Evolutionary conservation across 371 early-diverging fungal species (phyloP).

Genomic region (Circinella umbellata): DNA sequence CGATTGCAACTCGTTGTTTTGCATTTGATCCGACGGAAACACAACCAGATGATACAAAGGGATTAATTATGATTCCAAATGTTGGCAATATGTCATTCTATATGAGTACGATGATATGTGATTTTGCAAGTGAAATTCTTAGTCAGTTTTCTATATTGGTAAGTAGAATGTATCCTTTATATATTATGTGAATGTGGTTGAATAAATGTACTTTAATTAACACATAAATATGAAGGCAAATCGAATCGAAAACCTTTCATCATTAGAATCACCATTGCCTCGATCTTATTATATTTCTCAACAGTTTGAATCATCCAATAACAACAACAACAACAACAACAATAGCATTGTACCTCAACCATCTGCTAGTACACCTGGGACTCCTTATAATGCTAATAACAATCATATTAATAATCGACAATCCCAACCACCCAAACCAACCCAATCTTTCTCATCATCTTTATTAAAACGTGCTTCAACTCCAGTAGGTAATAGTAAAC

Average conservation of each 20-base stretch:
- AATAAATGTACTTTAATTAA: too few species aligned
- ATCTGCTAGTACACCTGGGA: conserved; percentile 28
- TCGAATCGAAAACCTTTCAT: conserved; percentile 34
- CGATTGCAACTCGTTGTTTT: conserved; percentile 77
- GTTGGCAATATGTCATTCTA: conserved; percentile 82
- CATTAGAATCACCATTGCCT: conserved; percentile 44
- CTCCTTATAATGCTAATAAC: background rate
- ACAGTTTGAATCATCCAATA: conserved; percentile 14
- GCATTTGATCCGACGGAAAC: conserved; percentile 83
- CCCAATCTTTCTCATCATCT: conserved; percentile 27
- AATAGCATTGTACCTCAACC: conserved; percentile 25
- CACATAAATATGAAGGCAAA: conserved; percentile 24
- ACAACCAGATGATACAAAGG: conserved; percentile 77
- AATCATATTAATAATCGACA: conserved; percentile 6
- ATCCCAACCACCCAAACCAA: conserved; percentile 29
- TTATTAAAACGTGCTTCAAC: conserved; percentile 32
- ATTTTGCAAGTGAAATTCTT: conserved; percentile 74
- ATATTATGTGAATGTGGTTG: too few species aligned
- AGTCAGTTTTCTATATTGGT: conserved; percentile 45
- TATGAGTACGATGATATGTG: conserved; percentile 77
- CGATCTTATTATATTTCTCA: conserved; percentile 17
- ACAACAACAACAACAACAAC: background rate
- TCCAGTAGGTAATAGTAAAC: conserved; percentile 13
- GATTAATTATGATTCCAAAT: conserved; percentile 81
- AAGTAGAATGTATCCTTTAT: background rate